These are phyloP conservation scores for Penicillium sp. DNA, from an alignment of 2,329 filamentous ascomycete genomes.

Conservation along the genomic window DNA sequence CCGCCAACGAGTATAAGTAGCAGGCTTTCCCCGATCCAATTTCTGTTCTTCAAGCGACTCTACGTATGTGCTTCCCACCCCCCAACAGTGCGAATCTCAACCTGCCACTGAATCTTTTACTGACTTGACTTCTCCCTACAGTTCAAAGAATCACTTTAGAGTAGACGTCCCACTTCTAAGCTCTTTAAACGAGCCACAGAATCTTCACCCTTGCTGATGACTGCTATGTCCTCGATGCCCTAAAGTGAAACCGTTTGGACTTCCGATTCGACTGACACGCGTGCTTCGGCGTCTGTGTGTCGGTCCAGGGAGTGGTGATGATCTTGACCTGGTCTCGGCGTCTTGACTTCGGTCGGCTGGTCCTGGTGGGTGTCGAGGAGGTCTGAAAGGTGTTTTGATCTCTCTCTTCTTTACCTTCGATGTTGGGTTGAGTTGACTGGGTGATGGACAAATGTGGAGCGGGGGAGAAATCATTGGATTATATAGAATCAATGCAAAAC, in stretches of 20 bases:
- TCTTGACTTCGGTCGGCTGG: conserved; percentile 69
- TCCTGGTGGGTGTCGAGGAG: conserved; percentile 78
- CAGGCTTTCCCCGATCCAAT: conserved; percentile 14
- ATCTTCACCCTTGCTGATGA: conserved; percentile 93
- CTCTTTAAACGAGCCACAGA: conserved; percentile 90
- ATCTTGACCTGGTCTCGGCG: conserved; percentile 72
- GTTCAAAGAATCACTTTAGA: conserved; percentile 93
- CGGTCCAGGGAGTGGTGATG: conserved; percentile 86
- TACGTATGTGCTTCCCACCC: conserved; percentile 33
- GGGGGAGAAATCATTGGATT: no score
- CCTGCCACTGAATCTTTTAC: conserved; percentile 13
- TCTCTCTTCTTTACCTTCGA: conserved; percentile 47
- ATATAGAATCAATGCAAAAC: no score
- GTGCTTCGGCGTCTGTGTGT: conserved; percentile 33
- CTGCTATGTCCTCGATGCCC: conserved; percentile 72
- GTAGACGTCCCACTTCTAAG: conserved; percentile 86
- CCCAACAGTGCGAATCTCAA: conserved; percentile 15
- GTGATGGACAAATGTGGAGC: not conserved
- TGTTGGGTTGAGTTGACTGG: conserved; percentile 6
- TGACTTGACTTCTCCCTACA: conserved; percentile 27
- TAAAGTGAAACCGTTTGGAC: conserved; percentile 72
- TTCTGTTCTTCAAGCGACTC: conserved; percentile 40
- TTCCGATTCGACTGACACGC: conserved; percentile 38
- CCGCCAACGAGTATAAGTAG: conserved; percentile 24
- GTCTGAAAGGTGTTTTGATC: conserved; percentile 67